Evolutionary conservation across 1,284 basidiomycete species (phyloP), one percentile per base, ranked within the genome.

Genomic region (Trametes sp.): DNA sequence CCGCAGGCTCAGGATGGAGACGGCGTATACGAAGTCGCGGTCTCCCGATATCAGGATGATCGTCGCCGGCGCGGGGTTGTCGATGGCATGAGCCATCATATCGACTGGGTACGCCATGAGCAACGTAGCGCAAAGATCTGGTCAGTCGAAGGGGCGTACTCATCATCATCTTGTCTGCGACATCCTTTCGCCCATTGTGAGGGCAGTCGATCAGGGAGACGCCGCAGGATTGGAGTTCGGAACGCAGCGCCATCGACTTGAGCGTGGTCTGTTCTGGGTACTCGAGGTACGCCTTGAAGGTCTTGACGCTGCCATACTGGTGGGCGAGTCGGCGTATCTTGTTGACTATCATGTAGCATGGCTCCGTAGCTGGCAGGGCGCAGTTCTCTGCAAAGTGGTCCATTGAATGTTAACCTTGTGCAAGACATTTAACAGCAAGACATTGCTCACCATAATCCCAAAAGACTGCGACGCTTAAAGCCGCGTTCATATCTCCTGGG

Each of bases 381-480:
- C 87, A 86, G 62, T 88, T 87, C 68, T 88, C 87, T 88, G n/a
- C n/a, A n/a, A n/a, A n/a, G n/a, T n/a, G n/a, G n/a, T n/a, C n/a
- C n/a, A n/a, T n/a, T n/a, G n/a, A n/a, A n/a, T n/a, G n/a, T n/a
- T n/a, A n/a, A n/a, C n/a, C n/a, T n/a, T 2, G 19, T 14, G 14
- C 36, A 29, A 26, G 13, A n/a, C 56, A 38, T 10, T 13, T 42
- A n/a, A n/a, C n/a, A n/a, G 33, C n/a, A n/a, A 4, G 42, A 10
- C 1, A 11, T 19, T n/a, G 14, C 81, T 36, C 55, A 85, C 86
- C 86, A 66, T 84, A 84, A 69, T 88, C 87, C 86, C 87, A 88
- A 64, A 86, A 88, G 24, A 88, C 78, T 38, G 83, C 84, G 33
- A 86, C 84, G 19, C 51, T 65, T 2, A 56, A 36, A 6, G 56